Conservation (phyloP, 2,329 filamentous ascomycete genomes). For the Trichocomaceae sp. region DNA sequence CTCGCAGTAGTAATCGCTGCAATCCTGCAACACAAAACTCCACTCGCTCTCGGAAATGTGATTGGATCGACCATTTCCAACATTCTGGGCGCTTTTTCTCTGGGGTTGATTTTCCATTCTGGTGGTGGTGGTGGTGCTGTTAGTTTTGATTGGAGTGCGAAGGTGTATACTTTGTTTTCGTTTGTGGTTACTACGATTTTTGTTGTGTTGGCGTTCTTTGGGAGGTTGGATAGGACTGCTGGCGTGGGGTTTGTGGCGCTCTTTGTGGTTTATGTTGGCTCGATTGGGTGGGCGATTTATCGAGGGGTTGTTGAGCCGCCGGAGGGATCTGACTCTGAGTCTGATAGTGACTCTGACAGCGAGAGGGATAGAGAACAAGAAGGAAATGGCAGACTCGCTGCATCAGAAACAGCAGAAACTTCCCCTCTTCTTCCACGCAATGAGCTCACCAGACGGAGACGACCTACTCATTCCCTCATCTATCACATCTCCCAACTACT, state of each 20-base stretch:
- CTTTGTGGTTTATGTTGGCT: slow-evolving; percentile 42
- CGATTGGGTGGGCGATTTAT: slow-evolving; percentile 42
- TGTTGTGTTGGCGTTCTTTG: slow-evolving; percentile 32
- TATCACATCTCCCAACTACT: slow-evolving; percentile 41
- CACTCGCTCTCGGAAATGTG: slow-evolving; percentile 50
- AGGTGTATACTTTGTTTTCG: slow-evolving; percentile 42
- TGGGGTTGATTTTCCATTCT: slow-evolving; percentile 44
- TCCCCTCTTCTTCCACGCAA: neutral
- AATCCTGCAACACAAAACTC: slow-evolving; percentile 40
- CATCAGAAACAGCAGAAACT: slow-evolving; percentile 1
- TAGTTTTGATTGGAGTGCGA: slow-evolving; percentile 44
- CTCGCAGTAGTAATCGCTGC: slow-evolving; percentile 46
- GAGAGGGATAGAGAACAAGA: slow-evolving; percentile 17
- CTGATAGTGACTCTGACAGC: slow-evolving; percentile 23
- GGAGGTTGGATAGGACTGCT: slow-evolving; percentile 27
- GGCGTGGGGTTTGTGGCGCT: slow-evolving; percentile 37
- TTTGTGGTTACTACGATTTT: slow-evolving; percentile 37
- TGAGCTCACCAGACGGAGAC: neutral
- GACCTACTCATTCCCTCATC: slow-evolving; percentile 19
- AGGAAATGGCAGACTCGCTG: slow-evolving; percentile 1
- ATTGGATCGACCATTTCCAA: slow-evolving; percentile 51
- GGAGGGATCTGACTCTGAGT: slow-evolving; percentile 40
- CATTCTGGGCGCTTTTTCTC: slow-evolving; percentile 50
- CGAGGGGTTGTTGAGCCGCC: slow-evolving; percentile 38
- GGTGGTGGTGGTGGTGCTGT: slow-evolving; percentile 10